Conservation (phyloP, 2,329 filamentous ascomycete species). For the Fusarium sp. region DNA sequence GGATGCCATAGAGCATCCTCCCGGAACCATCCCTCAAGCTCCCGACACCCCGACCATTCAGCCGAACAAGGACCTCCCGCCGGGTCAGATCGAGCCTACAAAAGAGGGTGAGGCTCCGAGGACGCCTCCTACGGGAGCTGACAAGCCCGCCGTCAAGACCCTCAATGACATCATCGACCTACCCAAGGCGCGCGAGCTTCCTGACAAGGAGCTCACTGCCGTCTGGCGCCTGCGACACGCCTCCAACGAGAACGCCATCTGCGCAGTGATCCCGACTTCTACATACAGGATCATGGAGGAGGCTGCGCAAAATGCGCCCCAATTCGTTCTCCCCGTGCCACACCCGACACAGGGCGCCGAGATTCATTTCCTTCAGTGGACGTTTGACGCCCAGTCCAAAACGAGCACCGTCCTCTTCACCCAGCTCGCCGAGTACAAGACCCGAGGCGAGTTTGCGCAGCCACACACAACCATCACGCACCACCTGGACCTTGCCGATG, state of each 20-base stretch:
- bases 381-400: conserved; percentile 76
- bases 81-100: conserved; percentile 35
- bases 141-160: conserved; percentile 56
- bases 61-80: conserved; percentile 50
- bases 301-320: conserved; percentile 80
- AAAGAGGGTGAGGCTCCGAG: conserved; percentile 28
- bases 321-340: conserved; percentile 91
- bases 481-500: conserved; percentile 81
- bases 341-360: conserved; percentile 79
- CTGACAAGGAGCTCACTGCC: conserved; percentile 83
- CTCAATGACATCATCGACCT: conserved; percentile 77
- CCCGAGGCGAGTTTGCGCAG: conserved; percentile 87
- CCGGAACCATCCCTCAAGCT: conserved; percentile 50
- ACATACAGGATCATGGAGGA: conserved; percentile 81
- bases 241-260: conserved; percentile 78
- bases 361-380: conserved; percentile 97
- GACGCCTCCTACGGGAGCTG: conserved; percentile 30
- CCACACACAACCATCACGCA: conserved; percentile 96
- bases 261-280: conserved; percentile 79
- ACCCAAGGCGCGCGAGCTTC: conserved; percentile 78
- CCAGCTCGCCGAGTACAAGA: conserved; percentile 91
- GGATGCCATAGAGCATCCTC: conserved; percentile 65
- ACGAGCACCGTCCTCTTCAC: conserved; percentile 90
- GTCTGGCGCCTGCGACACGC: conserved; percentile 94
- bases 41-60: conserved; percentile 53